phyloP scores from a whole-genome alignment of 2,329 filamentous ascomycete species.

The Dactylellina cionopaga region DNA sequence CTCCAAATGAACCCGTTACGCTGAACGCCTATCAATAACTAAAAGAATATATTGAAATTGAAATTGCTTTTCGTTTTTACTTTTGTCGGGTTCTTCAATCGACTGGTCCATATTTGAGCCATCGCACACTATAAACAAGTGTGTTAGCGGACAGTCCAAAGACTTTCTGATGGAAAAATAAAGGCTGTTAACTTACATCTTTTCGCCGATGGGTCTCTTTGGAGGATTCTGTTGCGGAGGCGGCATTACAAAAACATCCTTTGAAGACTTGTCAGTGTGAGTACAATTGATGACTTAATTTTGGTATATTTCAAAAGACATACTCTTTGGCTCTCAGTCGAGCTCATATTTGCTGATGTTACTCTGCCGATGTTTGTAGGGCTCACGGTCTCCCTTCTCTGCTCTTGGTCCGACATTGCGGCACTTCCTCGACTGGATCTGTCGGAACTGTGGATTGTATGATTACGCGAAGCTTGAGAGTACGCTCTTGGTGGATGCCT shows the following conservation, averaged over 20 bases:
- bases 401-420: constrained; percentile 44
- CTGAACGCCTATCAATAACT: constrained; percentile 24
- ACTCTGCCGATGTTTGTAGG: constrained; percentile 46
- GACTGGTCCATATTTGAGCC: constrained; percentile 47
- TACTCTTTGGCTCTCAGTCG: constrained; percentile 41
- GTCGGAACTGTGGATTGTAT: constrained; percentile 30
- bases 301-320: not conserved
- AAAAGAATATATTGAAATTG: constrained; percentile 1
- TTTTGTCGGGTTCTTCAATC: constrained; percentile 13
- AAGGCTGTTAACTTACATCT: constrained; percentile 25
- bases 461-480: constrained; percentile 28
- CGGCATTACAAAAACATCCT: constrained; percentile 45
- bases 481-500: constrained; percentile 13
- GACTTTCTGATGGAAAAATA: not conserved
- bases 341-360: constrained; percentile 42
- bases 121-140: constrained; percentile 27
- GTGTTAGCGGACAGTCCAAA: not conserved
- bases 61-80: not conserved
- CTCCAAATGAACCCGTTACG: constrained; percentile 18
- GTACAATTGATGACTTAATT: not conserved
- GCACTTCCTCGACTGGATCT: constrained; percentile 42
- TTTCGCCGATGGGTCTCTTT: constrained; percentile 46
- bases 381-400: constrained; percentile 32
- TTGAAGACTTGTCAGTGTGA: constrained; percentile 4
- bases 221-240: constrained; percentile 26